Percentiles rank a stretch among this genome's conserved stretches.
Conservation (phyloP, 129 eudicot species). For the Dittrichia graveolens region DNA sequence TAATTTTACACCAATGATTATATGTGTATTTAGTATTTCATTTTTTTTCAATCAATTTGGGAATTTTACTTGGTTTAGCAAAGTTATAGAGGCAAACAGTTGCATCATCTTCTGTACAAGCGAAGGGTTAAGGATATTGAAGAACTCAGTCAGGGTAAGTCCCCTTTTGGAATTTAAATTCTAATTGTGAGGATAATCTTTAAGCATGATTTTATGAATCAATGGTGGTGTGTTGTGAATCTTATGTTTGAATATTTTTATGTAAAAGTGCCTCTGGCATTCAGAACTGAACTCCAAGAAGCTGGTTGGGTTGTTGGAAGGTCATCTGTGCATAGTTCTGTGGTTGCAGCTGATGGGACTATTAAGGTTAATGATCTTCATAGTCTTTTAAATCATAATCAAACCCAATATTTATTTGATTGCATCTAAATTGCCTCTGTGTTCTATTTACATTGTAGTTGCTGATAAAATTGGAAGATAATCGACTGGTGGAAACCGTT, state of each 20-base stretch:
- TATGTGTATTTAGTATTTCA: neutral
- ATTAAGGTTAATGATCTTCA: constrained; percentile 54
- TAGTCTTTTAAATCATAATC: neutral
- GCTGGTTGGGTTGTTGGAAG: constrained; percentile 94
- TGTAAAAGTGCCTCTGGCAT: constrained; percentile 83
- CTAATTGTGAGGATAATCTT: neutral
- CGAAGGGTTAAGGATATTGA: constrained; percentile 77
- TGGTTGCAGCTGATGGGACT: constrained; percentile 89
- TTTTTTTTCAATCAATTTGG: constrained; percentile 7
- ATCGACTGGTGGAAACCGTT: constrained; percentile 91
- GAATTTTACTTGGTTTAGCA: constrained; percentile 39
- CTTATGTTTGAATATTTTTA: neutral
- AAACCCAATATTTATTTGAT: neutral
- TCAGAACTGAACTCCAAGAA: constrained; percentile 76
- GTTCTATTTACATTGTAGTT: constrained; percentile 46
- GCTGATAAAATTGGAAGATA: constrained; percentile 81
- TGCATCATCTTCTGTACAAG: constrained; percentile 88
- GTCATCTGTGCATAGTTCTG: constrained; percentile 66
- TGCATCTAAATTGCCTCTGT: neutral
- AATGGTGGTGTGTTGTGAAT: neutral
- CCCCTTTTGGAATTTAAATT: neutral
- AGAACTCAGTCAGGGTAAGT: constrained; percentile 68
- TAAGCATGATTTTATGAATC: neutral
- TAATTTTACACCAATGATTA: neutral
- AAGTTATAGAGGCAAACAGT: constrained; percentile 89